phyloP scores from a whole-genome alignment of 2,329 filamentous ascomycete species.

The Sarocladium oryzae region DNA sequence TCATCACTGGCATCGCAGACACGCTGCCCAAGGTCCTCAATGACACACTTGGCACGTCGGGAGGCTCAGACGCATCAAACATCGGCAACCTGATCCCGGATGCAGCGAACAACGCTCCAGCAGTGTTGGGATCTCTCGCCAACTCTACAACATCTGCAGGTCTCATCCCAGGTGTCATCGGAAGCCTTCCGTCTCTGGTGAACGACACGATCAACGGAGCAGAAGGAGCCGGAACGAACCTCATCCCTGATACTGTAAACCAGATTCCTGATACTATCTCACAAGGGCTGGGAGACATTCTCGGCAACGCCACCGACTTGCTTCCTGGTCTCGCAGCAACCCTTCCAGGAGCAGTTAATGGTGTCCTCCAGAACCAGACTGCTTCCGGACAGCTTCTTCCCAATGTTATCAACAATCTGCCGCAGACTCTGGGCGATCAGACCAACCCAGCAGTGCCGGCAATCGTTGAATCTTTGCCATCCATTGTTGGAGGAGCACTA shows the following conservation, averaged over 20 bases:
- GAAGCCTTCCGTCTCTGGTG: background rate
- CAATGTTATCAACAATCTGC: background rate
- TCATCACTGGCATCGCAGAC: conserved; percentile 5
- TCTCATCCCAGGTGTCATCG: conserved; percentile 1
- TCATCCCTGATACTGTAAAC: background rate
- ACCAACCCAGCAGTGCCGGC: background rate
- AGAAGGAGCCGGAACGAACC: background rate
- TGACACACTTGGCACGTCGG: background rate
- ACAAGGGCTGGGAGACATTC: background rate
- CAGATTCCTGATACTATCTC: conserved; percentile 2
- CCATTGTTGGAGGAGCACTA: background rate
- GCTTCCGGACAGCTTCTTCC: conserved; percentile 1
- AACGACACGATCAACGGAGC: conserved; percentile 3
- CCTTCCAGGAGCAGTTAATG: conserved; percentile 1
- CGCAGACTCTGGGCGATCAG: background rate
- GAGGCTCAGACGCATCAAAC: background rate
- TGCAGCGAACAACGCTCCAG: background rate
- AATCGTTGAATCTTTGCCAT: background rate
- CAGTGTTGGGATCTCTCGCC: conserved; percentile 3
- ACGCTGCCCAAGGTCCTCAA: conserved; percentile 5
- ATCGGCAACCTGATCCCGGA: conserved; percentile 5
- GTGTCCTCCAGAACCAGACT: conserved; percentile 6
- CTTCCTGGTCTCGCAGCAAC: conserved; percentile 1
- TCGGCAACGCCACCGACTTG: background rate
- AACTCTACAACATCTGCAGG: conserved; percentile 5